Base-by-base conservation (phyloP, 1,284 basidiomycete genomes). In the Austroboletus novae-zelandiae region DNA sequence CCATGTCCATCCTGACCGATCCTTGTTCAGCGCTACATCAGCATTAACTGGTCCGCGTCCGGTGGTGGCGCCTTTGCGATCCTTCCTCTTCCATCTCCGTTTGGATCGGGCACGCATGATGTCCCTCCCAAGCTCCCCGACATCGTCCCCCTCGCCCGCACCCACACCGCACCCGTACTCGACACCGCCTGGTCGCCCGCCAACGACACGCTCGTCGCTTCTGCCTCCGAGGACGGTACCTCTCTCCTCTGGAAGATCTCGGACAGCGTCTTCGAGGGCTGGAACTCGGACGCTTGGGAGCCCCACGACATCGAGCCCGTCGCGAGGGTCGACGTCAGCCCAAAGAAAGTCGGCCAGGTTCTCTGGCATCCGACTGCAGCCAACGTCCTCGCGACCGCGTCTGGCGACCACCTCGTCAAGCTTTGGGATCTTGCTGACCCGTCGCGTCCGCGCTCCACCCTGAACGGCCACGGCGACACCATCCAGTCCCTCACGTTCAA, bases 121-220 rank as follows among this genome's bases (percentile, higher is more conserved):
- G 74, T 93, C 61, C 84, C 86, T 9, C 77, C 79, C 65, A 94
- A 95, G 71, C 80, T 98, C 30, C 95, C 94, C 4, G 96, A 99
- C 66, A 81, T 90, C 60, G 83, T 98, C 48, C 96, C 96, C 1
- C 82, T 99, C 43, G 94, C 93, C 23, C 86, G 96, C 51, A 90
- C 87, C 30, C 87, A 91, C 68, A 86, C 86, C 8, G 90, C 85
- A 0, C 74, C 89, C 32, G 91, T 94, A n/a, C 87, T 98, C 45
- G 96, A 98, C 71, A 98, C 96, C 0, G 91, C 92, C 61, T 99
- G 94, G 91, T 94, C 90, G 1, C 95, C 95, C 1, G 94, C 97
- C 68, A 87, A 95, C 66, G 95, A 98, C 71, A 77, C 81, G 15
- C 77, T 97, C 62, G 88, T 98, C 56, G 94, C 90, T 4, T 95